Evolutionary conservation across 768 basidiomycete genomes (phyloP).

Genomic region (Russula sp.): DNA sequence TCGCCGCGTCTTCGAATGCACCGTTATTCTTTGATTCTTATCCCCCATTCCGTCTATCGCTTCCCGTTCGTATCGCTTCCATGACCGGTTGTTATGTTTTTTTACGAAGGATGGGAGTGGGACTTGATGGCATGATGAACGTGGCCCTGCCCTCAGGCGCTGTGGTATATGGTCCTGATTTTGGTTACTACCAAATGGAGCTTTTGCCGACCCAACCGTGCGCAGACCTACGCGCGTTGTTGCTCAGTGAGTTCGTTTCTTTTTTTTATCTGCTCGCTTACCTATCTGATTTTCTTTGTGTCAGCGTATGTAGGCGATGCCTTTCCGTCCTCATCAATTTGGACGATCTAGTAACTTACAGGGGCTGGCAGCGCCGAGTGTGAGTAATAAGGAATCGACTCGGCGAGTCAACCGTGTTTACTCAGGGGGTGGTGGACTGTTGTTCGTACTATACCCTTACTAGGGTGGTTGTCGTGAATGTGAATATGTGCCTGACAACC

Average conservation of each 20-base stretch:
- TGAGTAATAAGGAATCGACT: background rate
- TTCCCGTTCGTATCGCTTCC: conserved; percentile 7
- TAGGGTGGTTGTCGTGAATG: conserved; percentile 7
- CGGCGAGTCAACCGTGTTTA: background rate
- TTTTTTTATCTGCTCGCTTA: background rate
- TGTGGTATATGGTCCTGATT: background rate
- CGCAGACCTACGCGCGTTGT: background rate
- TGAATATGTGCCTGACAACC: too few relatives aligned
- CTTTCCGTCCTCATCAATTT: background rate
- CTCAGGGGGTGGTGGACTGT: conserved; percentile 16
- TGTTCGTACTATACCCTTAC: background rate
- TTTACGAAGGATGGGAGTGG: conserved; percentile 11
- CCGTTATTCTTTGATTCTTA: conserved; percentile 2
- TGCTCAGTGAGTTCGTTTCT: conserved; percentile 4
- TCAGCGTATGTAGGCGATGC: conserved; percentile 1
- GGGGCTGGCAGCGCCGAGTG: background rate
- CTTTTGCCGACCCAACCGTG: background rate
- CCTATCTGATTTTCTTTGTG: background rate
- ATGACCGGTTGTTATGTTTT: conserved; percentile 10
- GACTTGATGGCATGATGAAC: conserved; percentile 11
- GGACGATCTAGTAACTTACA: too few relatives aligned
- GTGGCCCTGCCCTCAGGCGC: background rate
- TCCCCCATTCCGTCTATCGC: background rate
- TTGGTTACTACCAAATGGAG: conserved; percentile 8
- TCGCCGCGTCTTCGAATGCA: background rate